Evolutionary conservation across 139 green algal genomes (phyloP), one percentile per base, ranked within the genome.

Genomic region (Micractinium conductrix): DNA sequence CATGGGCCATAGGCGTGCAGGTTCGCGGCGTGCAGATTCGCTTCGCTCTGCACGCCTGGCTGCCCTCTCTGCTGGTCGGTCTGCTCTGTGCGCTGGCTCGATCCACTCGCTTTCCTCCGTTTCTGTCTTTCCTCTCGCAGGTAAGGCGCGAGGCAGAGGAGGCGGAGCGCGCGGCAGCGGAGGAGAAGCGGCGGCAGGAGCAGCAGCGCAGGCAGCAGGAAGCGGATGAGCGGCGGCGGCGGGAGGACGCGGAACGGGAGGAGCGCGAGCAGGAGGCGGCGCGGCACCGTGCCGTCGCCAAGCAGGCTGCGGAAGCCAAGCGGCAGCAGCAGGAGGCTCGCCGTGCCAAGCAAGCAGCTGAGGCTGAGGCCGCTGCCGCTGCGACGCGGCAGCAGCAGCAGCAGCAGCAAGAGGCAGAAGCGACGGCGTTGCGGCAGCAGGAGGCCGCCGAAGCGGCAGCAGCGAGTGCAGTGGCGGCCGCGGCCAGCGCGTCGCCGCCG

Each of bases 101-200:
- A n/a, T n/a, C n/a, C n/a, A n/a, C n/a, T n/a, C n/a, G n/a, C n/a
- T n/a, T n/a, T n/a, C n/a, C n/a, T n/a, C n/a, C n/a, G n/a, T n/a
- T n/a, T n/a, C n/a, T n/a, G n/a, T n/a, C n/a, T n/a, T n/a, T n/a
- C n/a, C n/a, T n/a, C n/a, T n/a, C n/a, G n/a, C n/a, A n/a, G n/a
- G n/a, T n/a, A n/a, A 88, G 89, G 87, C 88, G 78, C 22, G 92
- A 90, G 62, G 92, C 84, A 1, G 87, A 92, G 74, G 92, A 91
- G 73, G 87, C 79, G 30, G 87, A 84, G 42, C 80, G 43, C 8
- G 68, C 55, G 48, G 37, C 68, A 30, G n/a, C 44, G 26, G 86
- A 90, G 72, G 79, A 67, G 58, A 38, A n/a, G 50, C 79, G 73
- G 10, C 60, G 43, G 28, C 58, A 75, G 84, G 88, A 85, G 60